Evolutionary conservation across 768 basidiomycete genomes (phyloP).

Genomic region (Kockovaella imperatae): DNA sequence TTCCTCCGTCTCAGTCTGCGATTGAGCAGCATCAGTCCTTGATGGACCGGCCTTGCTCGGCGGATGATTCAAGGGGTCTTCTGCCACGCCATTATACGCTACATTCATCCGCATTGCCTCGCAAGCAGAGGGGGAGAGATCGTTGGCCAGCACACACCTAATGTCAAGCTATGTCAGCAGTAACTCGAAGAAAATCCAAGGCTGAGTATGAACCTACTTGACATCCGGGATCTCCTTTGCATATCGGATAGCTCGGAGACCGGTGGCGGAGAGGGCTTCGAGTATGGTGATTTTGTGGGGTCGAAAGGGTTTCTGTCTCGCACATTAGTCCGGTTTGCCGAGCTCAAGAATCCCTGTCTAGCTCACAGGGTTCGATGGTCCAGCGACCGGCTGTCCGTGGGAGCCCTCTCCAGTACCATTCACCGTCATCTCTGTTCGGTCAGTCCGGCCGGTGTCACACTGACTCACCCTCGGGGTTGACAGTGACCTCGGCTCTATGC

Average conservation of each 20-base stretch:
- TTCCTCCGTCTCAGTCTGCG: no score
- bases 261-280: constrained; percentile 92
- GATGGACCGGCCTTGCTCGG: no score
- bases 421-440: background rate
- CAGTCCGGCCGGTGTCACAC: background rate
- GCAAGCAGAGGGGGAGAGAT: constrained; percentile 72
- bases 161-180: background rate
- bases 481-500: background rate
- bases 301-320: constrained; percentile 11
- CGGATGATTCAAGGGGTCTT: no score
- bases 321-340: background rate
- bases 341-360: background rate
- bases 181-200: background rate
- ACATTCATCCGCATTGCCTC: constrained; percentile 82
- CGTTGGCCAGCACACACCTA: constrained; percentile 91
- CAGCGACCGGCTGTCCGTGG: constrained; percentile 14
- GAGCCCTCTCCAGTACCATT: background rate
- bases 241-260: constrained; percentile 89
- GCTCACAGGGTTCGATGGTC: constrained; percentile 26
- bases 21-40: no score
- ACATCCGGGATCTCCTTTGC: constrained; percentile 91
- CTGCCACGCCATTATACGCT: constrained; percentile 63
- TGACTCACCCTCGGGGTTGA: background rate
- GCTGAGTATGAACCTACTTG: constrained; percentile 52
- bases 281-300: constrained; percentile 64